phyloP scores from a whole-genome alignment of 2,329 filamentous ascomycete species.

The Coniochaeta ligniaria region DNA sequence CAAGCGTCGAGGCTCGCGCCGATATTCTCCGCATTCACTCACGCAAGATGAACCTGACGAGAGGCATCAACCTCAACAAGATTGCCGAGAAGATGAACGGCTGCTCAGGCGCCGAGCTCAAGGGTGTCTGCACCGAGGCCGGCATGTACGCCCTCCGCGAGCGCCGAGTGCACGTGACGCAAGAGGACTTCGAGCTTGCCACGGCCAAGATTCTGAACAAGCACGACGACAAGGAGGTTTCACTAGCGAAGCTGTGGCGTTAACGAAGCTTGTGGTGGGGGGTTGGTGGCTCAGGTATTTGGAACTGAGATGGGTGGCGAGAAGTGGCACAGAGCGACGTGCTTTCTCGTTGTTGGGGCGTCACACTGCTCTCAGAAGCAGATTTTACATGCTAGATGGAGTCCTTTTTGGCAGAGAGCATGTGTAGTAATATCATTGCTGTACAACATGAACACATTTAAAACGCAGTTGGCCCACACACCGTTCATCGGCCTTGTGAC shows the following conservation, averaged over 20 bases:
- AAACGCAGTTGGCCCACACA: not conserved
- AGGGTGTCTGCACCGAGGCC: constrained; percentile 97
- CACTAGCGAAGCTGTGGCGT: constrained; percentile 71
- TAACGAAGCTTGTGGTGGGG: constrained; percentile 5
- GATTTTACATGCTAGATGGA: not conserved
- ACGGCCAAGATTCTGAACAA: constrained; percentile 99
- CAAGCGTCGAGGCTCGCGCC: constrained; percentile 90
- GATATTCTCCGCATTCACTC: constrained; percentile 98
- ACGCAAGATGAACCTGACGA: constrained; percentile 95
- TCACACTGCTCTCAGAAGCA: not conserved
- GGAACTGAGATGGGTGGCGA: not conserved
- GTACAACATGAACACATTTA: not conserved
- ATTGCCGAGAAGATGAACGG: constrained; percentile 99
- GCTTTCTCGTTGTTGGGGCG: not conserved
- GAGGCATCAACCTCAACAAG: constrained; percentile 96
- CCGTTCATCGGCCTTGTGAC: not conserved
- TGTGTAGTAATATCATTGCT: not conserved
- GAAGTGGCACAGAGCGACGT: not conserved
- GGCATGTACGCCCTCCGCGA: constrained; percentile 98
- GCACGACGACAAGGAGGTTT: constrained; percentile 97
- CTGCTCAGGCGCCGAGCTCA: constrained; percentile 93
- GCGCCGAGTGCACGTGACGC: constrained; percentile 92
- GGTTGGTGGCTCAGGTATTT: not conserved
- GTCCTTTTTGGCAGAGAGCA: not conserved
- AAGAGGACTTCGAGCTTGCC: constrained; percentile 97